Conservation (phyloP, 352 stramenopile genomes). For the Globisporangium megalacanthum region DNA sequence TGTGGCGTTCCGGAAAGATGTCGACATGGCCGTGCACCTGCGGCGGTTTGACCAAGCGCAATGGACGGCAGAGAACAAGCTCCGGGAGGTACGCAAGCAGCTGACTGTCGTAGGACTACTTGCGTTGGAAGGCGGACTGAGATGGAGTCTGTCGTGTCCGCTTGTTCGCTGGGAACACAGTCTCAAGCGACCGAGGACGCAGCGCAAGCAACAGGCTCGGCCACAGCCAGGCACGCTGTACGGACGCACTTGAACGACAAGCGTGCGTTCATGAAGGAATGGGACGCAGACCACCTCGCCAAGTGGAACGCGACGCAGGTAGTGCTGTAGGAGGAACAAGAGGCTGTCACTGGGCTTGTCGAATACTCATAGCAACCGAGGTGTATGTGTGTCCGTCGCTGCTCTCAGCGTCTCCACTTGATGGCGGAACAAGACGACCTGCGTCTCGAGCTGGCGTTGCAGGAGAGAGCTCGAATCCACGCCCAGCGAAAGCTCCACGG, state of each 20-base stretch:
- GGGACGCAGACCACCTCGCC: slow-evolving; percentile 41
- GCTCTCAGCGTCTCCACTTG: slow-evolving; percentile 21
- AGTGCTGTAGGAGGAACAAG: too few species aligned
- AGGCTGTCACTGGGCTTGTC: too few species aligned
- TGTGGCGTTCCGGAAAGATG: slow-evolving; percentile 46
- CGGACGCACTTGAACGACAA: slow-evolving; percentile 56
- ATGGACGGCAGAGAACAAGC: slow-evolving; percentile 47
- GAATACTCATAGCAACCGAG: not conserved
- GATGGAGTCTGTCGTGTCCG: not conserved
- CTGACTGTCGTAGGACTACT: too few species aligned
- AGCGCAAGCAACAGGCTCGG: slow-evolving; percentile 16
- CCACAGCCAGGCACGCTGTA: slow-evolving; percentile 21
- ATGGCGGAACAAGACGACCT: slow-evolving; percentile 45
- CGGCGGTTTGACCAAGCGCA: slow-evolving; percentile 56
- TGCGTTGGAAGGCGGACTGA: too few species aligned
- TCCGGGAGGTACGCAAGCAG: slow-evolving; percentile 21
- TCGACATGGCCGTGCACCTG: slow-evolving; percentile 66
- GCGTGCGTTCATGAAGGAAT: slow-evolving; percentile 50
- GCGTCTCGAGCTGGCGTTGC: slow-evolving; percentile 51
- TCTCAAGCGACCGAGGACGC: slow-evolving; percentile 23
- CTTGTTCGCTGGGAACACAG: slow-evolving; percentile 10
- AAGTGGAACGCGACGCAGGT: slow-evolving; percentile 63
- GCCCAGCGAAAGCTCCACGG: slow-evolving; percentile 17
- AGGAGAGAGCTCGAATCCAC: slow-evolving; percentile 34
- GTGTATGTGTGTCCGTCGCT: not conserved